Percentiles rank a stretch among this genome's conserved stretches.
Evolutionary conservation across 371 early-diverging fungal genomes (phyloP).

Genomic region (Mortierella sp.): DNA sequence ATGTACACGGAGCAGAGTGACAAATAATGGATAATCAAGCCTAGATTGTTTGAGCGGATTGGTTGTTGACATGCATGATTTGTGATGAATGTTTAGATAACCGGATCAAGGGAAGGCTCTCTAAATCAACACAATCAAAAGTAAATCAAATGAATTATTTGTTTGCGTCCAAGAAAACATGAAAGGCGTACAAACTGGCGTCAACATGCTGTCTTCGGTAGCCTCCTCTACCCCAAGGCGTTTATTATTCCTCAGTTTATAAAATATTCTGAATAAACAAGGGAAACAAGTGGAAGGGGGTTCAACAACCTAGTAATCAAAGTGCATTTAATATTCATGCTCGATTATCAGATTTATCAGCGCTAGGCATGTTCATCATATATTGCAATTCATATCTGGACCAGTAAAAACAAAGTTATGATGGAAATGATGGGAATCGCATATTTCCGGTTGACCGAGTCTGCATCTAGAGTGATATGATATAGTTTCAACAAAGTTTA

Average conservation of each 20-base stretch:
- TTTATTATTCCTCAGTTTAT: too few relatives aligned
- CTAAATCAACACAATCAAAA: background rate
- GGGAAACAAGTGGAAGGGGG: too few relatives aligned
- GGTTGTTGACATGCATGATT: background rate
- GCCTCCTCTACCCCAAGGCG: too few relatives aligned
- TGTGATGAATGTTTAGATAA: background rate
- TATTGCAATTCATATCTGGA: slow-evolving; percentile 1
- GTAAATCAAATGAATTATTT: background rate
- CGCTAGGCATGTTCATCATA: background rate
- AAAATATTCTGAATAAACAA: background rate
- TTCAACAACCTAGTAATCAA: too few relatives aligned
- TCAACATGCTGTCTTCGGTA: background rate
- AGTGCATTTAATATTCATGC: too few relatives aligned
- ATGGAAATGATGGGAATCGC: too few relatives aligned
- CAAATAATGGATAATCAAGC: background rate
- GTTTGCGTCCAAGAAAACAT: background rate
- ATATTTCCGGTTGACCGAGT: too few relatives aligned
- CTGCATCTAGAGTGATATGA: too few relatives aligned
- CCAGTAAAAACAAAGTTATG: background rate
- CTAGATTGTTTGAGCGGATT: background rate
- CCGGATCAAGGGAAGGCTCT: slow-evolving; percentile 4
- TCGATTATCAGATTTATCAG: background rate
- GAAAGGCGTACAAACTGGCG: background rate
- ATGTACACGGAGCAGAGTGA: background rate
- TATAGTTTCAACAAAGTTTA: too few relatives aligned